Conservation (phyloP, 805 yeast species). For the Phaffomyces thermotolerans region DNA sequence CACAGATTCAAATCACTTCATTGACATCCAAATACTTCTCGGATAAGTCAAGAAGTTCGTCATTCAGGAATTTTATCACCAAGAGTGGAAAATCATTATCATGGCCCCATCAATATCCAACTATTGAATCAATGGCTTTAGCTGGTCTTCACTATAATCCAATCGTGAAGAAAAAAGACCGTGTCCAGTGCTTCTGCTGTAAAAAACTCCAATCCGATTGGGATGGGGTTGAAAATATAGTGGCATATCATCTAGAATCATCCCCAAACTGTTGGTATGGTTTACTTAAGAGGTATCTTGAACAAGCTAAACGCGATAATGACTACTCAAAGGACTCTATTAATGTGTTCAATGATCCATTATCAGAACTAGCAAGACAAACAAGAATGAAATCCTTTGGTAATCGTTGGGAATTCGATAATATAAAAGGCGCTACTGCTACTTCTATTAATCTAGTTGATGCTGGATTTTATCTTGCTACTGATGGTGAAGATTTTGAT, state of each 20-base stretch:
- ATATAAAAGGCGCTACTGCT: slow-evolving; percentile 32
- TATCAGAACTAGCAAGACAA: slow-evolving; percentile 22
- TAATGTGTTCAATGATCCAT: slow-evolving; percentile 29
- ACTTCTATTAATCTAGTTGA: slow-evolving; percentile 38
- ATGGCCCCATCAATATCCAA: slow-evolving; percentile 22
- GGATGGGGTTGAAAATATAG: slow-evolving; percentile 44
- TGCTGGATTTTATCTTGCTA: slow-evolving; percentile 60
- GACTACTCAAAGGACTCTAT: slow-evolving; percentile 16
- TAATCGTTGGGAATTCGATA: slow-evolving; percentile 39
- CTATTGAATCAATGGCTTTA: slow-evolving; percentile 37
- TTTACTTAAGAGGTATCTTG: slow-evolving; percentile 20
- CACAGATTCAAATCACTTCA: no score
- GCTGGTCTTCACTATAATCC: slow-evolving; percentile 63
- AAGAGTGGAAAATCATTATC: slow-evolving; percentile 1
- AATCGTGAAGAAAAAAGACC: slow-evolving; percentile 38
- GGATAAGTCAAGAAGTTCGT: no score
- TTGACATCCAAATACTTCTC: no score
- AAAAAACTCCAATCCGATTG: slow-evolving; percentile 49
- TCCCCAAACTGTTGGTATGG: slow-evolving; percentile 28
- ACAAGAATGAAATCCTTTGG: slow-evolving; percentile 36
- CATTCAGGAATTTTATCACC: background rate
- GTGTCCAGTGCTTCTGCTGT: slow-evolving; percentile 55
- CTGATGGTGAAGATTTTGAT: slow-evolving; percentile 41
- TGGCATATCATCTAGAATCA: slow-evolving; percentile 35
- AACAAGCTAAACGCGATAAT: slow-evolving; percentile 15